Percentiles rank a stretch among this genome's conserved stretches.
Evolutionary conservation across 441 rosid species (phyloP).

Genomic region (Gossypium aridum): DNA sequence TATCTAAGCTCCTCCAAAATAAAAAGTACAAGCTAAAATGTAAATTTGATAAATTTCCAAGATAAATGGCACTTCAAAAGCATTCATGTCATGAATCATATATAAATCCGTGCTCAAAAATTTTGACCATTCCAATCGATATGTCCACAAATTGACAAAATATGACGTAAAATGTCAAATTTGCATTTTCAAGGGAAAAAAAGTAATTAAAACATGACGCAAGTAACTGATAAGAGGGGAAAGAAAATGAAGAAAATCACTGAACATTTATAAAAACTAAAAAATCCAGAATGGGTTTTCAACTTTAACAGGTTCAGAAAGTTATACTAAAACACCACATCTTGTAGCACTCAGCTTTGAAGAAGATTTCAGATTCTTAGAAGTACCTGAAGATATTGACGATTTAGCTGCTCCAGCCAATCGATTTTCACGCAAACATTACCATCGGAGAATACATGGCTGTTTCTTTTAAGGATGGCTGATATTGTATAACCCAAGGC

Average conservation of each 20-base stretch:
- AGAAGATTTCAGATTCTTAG: neutral
- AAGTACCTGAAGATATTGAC: slow-evolving; percentile 87
- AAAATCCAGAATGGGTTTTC: neutral
- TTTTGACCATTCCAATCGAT: neutral
- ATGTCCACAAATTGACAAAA: neutral
- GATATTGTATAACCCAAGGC: slow-evolving; percentile 97
- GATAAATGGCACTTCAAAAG: neutral
- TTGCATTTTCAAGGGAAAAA: neutral
- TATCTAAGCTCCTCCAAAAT: neutral
- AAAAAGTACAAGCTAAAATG: neutral
- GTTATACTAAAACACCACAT: neutral
- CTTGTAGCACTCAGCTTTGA: neutral
- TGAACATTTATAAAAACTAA: neutral
- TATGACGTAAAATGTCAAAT: neutral
- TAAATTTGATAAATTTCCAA: neutral
- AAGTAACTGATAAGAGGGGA: neutral
- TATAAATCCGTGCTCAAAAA: neutral
- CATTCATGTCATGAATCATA: neutral
- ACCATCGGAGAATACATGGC: slow-evolving; percentile 78
- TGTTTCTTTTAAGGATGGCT: slow-evolving; percentile 84
- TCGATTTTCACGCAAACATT: slow-evolving; percentile 80
- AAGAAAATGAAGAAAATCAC: neutral
- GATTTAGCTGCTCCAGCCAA: slow-evolving; percentile 90
- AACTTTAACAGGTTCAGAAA: neutral
- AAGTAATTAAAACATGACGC: neutral